A percentile compares a stretch with the other conserved stretches of the same genome.
Conservation (phyloP, 2,329 filamentous ascomycete species). For the Penicillium sp. region DNA sequence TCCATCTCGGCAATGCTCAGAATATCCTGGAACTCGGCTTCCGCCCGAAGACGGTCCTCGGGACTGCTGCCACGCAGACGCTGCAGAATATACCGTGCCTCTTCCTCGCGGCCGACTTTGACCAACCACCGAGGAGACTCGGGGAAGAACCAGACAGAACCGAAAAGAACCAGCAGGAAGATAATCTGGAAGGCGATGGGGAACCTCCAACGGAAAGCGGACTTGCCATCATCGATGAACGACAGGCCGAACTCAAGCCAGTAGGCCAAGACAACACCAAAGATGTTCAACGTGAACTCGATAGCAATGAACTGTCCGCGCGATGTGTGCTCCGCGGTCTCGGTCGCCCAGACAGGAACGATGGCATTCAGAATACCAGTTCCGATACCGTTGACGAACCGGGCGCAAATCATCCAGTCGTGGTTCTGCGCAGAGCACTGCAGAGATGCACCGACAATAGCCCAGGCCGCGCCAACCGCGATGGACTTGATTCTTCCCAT, state of each 20-base stretch:
- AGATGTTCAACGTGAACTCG: conserved; percentile 72
- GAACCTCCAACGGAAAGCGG: conserved; percentile 64
- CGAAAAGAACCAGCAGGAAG: conserved; percentile 58
- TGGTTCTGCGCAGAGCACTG: conserved; percentile 66
- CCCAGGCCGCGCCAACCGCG: conserved; percentile 58
- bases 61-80: conserved; percentile 61
- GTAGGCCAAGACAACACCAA: conserved; percentile 65
- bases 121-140: conserved; percentile 61
- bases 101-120: conserved; percentile 64
- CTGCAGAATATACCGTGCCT: conserved; percentile 64
- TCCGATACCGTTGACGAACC: conserved; percentile 63
- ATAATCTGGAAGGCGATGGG: conserved; percentile 69
- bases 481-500: conserved; percentile 64
- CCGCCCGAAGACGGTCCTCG: conserved; percentile 54
- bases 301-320: conserved; percentile 69
- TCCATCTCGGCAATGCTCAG: conserved; percentile 62
- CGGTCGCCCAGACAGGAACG: conserved; percentile 69
- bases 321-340: conserved; percentile 65
- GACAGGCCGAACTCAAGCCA: conserved; percentile 61
- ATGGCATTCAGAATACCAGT: conserved; percentile 70
- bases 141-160: conserved; percentile 63
- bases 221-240: conserved; percentile 58
- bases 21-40: conserved; percentile 68
- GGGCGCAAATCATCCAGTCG: conserved; percentile 68
- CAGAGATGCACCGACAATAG: conserved; percentile 59